phyloP scores from a whole-genome alignment of 352 stramenopile species.

The Globisporangium perplexum region DNA sequence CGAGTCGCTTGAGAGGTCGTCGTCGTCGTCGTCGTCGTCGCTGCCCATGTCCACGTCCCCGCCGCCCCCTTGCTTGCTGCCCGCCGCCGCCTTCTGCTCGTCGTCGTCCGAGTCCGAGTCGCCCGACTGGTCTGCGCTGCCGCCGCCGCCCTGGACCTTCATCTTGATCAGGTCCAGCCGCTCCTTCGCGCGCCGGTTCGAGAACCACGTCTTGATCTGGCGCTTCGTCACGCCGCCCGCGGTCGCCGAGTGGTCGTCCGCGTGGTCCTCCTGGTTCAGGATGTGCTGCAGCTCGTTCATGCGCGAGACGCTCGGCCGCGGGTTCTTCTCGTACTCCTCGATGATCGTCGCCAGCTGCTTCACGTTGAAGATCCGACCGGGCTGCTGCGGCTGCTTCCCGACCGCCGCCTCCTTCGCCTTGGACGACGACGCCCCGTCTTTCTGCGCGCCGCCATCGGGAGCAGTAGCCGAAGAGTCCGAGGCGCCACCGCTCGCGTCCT shows the following conservation, averaged over 20 bases:
- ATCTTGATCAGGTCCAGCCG: constrained; percentile 76
- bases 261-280: constrained; percentile 69
- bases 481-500: neutral
- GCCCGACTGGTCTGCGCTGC: constrained; percentile 1
- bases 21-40: constrained; percentile 25
- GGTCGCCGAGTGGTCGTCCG: constrained; percentile 43
- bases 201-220: constrained; percentile 85
- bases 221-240: constrained; percentile 57
- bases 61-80: neutral
- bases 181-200: constrained; percentile 75
- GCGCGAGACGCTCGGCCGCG: constrained; percentile 47
- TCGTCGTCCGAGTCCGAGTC: constrained; percentile 41
- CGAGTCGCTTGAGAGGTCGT: constrained; percentile 8
- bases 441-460: neutral
- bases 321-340: constrained; percentile 83
- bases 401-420: constrained; percentile 9
- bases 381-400: constrained; percentile 22
- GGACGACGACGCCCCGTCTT: neutral
- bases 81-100: constrained; percentile 8
- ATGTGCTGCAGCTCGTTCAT: constrained; percentile 67
- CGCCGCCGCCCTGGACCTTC: constrained; percentile 45
- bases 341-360: constrained; percentile 83
- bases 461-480: constrained; percentile 8
- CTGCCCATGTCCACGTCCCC: constrained; percentile 29
- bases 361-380: constrained; percentile 77